phyloP scores from a whole-genome alignment of 2,329 filamentous ascomycete species.

The Hawksworthiomyces lignivorus region DNA sequence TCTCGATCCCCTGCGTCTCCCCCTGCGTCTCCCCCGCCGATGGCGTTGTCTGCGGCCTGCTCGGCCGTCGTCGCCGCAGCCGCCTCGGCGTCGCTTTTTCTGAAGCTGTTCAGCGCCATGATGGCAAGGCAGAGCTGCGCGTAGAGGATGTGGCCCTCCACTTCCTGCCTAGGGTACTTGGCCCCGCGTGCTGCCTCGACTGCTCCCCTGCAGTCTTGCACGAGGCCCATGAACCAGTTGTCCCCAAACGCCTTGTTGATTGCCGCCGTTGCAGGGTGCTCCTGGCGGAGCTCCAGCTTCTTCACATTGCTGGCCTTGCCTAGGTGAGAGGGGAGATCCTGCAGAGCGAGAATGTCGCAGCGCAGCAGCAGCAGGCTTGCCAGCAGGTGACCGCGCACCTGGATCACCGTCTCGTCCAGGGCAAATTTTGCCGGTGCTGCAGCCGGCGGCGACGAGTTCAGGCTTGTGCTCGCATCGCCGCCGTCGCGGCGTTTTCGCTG shows the following conservation, averaged over 20 bases:
- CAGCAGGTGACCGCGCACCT: constrained; percentile 31
- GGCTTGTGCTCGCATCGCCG: too few relatives aligned
- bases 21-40: too few relatives aligned
- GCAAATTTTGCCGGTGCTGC: constrained; percentile 20
- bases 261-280: background rate
- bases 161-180: constrained; percentile 33
- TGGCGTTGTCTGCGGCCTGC: too few relatives aligned
- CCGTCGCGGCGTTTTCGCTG: too few relatives aligned
- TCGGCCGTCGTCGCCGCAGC: too few relatives aligned
- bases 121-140: constrained; percentile 33
- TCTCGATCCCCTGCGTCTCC: too few relatives aligned
- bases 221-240: constrained; percentile 16
- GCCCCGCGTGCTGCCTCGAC: constrained; percentile 28
- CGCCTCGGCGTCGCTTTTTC: too few relatives aligned
- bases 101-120: too few relatives aligned
- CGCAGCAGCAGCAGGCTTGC: constrained; percentile 37
- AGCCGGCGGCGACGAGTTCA: too few relatives aligned
- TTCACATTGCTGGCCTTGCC: background rate
- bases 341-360: constrained; percentile 40
- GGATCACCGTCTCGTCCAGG: constrained; percentile 28
- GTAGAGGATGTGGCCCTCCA: constrained; percentile 43
- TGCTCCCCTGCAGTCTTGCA: constrained; percentile 32
- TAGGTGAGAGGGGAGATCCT: constrained; percentile 18
- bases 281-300: too few relatives aligned
- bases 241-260: background rate